phyloP scores from a whole-genome alignment of 495 filamentous ascomycete species.

The Parathielavia appendiculata region DNA sequence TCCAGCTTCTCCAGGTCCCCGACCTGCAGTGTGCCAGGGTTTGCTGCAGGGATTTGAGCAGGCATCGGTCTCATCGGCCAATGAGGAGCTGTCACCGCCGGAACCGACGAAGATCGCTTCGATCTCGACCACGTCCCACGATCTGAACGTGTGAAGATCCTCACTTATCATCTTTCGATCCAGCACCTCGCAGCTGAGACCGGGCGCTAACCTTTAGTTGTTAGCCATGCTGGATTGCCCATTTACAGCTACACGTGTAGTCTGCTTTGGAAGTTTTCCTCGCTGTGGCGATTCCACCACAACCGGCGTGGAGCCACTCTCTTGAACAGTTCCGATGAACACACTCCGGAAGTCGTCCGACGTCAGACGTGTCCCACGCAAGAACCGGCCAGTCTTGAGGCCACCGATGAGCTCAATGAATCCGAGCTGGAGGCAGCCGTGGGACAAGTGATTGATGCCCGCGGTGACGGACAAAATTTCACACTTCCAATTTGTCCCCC shows the following conservation, averaged over 20 bases:
- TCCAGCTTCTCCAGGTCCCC: slow-evolving; percentile 27
- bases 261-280: neutral
- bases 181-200: neutral
- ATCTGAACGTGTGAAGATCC: neutral
- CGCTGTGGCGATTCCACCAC: slow-evolving; percentile 3
- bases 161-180: neutral
- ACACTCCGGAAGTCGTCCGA: neutral
- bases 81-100: slow-evolving; percentile 19
- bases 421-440: neutral
- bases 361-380: slow-evolving; percentile 7
- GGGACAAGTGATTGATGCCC: neutral
- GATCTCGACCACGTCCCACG: neutral
- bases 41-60: neutral
- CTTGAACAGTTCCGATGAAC: slow-evolving; percentile 1
- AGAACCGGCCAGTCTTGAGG: neutral
- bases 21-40: slow-evolving; percentile 16
- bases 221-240: neutral
- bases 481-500: neutral
- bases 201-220: neutral
- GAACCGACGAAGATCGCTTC: neutral
- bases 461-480: neutral
- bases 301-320: neutral
- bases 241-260: neutral
- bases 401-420: neutral
- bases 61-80: slow-evolving; percentile 21